Evolutionary conservation across 2,329 filamentous ascomycete genomes (phyloP).

Genomic region (Elsinoe batatas): DNA sequence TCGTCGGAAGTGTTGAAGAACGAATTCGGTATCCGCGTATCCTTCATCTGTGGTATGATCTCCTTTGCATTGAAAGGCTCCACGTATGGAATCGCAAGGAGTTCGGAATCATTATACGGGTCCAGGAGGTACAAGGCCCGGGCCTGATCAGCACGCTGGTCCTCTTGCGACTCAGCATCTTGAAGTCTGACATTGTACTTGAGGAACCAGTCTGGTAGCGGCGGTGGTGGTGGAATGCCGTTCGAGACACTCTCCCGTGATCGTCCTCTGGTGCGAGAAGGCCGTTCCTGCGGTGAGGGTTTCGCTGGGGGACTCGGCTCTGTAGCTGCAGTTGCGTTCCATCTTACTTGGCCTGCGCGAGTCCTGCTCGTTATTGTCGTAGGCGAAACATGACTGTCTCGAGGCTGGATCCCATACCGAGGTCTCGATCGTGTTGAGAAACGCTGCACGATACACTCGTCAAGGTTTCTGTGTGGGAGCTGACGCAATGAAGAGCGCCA

Average conservation of each 20-base stretch:
- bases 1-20: slow-evolving; percentile 1
- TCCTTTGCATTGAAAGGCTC: background rate
- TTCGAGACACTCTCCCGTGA: slow-evolving; percentile 4
- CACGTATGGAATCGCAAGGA: slow-evolving; percentile 12
- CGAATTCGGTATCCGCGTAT: background rate
- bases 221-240: slow-evolving; percentile 19
- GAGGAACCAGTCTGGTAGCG: slow-evolving; percentile 31
- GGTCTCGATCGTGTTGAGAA: slow-evolving; percentile 20
- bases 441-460: slow-evolving; percentile 13
- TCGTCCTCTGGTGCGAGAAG: background rate
- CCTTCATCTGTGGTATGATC: background rate
- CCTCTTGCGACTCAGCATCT: background rate
- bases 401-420: slow-evolving; percentile 1
- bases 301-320: background rate
- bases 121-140: slow-evolving; percentile 4
- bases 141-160: background rate
- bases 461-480: slow-evolving; percentile 13
- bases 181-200: slow-evolving; percentile 27
- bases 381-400: background rate
- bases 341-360: background rate
- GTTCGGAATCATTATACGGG: slow-evolving; percentile 7
- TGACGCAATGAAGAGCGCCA: slow-evolving; percentile 16
- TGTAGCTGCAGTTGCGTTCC: background rate
- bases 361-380: background rate
- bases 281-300: background rate